Percentiles rank a stretch among this genome's conserved stretches.
Conservation (phyloP, 2,329 filamentous ascomycete genomes). For the Fusarium haematococcum region DNA sequence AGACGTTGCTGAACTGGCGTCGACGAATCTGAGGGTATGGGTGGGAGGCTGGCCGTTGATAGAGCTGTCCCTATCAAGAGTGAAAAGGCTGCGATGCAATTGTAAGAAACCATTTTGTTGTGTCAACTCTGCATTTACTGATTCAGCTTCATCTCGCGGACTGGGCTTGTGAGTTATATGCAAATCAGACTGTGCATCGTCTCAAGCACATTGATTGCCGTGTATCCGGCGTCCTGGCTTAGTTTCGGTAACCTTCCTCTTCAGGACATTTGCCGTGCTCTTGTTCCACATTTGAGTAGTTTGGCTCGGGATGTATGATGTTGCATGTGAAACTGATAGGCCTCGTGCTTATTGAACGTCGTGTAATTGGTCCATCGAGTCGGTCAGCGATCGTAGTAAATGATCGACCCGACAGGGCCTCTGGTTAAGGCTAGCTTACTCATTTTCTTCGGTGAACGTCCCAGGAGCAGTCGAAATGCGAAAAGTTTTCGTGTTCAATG, state of each 20-base stretch:
- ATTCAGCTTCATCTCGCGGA: no score
- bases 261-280: neutral
- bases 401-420: neutral
- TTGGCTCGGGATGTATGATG: neutral
- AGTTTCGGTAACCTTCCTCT: neutral
- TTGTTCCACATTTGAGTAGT: neutral
- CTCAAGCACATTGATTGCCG: neutral
- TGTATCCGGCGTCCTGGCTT: neutral
- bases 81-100: neutral
- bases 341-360: neutral
- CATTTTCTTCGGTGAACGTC: neutral
- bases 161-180: neutral
- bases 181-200: neutral
- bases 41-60: constrained; percentile 9
- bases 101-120: neutral
- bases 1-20: constrained; percentile 25
- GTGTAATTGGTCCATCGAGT: neutral
- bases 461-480: neutral
- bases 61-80: neutral
- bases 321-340: neutral
- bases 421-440: neutral
- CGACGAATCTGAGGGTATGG: constrained; percentile 16
- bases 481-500: neutral
- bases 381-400: neutral
- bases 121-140: neutral